phyloP scores from a whole-genome alignment of 2,329 filamentous ascomycete species.

The Venturia pyrina region DNA sequence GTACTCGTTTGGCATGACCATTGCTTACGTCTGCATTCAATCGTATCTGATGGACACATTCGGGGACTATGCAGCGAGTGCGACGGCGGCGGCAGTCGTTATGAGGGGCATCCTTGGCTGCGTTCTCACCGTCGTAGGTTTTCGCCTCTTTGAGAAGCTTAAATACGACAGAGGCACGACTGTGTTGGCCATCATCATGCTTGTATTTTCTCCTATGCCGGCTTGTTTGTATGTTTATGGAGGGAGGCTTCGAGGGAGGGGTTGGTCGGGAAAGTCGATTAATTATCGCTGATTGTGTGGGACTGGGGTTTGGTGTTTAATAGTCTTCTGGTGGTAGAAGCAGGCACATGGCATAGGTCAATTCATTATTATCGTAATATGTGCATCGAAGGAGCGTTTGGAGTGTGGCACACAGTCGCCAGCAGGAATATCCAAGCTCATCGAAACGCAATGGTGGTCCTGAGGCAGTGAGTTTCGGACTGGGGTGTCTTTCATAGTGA shows the following conservation, averaged over 20 bases:
- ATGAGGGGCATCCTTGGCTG: conserved; percentile 18
- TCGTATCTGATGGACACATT: conserved; percentile 13
- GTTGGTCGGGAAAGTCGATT: conserved; percentile 14
- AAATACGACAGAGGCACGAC: conserved; percentile 34
- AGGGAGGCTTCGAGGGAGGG: conserved; percentile 33
- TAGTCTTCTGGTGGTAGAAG: background rate
- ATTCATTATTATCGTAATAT: no score
- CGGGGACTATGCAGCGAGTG: conserved; percentile 12
- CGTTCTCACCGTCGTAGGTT: conserved; percentile 34
- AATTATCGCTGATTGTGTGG: background rate
- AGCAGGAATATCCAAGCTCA: no score
- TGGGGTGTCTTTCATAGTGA: no score
- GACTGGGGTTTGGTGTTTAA: background rate
- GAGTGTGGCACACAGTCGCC: no score
- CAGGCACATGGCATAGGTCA: background rate
- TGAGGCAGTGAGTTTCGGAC: no score
- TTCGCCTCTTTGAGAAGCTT: conserved; percentile 28
- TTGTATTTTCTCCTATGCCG: conserved; percentile 38
- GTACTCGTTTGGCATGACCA: conserved; percentile 33
- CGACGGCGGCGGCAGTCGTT: conserved; percentile 3
- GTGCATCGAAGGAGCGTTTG: no score
- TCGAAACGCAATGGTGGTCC: no score
- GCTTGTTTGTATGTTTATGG: conserved; percentile 42
- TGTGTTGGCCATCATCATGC: conserved; percentile 26
- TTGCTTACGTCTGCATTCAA: conserved; percentile 9